Conservation (phyloP, 371 early-diverging fungal species). For the Rhizomucor pusillus region DNA sequence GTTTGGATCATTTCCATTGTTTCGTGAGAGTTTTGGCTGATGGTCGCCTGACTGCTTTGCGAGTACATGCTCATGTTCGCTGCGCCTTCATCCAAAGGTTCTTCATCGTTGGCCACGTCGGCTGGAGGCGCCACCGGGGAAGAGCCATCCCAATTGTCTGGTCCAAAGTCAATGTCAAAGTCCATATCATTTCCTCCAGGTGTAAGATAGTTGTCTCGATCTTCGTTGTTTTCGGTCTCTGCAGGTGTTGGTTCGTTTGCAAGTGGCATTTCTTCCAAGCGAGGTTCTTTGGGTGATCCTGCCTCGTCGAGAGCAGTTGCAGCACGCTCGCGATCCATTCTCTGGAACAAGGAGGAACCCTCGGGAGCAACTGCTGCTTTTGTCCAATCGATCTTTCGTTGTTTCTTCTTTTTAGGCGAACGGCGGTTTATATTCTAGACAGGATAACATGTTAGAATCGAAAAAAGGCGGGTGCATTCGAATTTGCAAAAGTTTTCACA, state of each 20-base stretch:
- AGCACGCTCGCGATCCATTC: too few relatives aligned
- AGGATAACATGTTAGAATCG: neutral
- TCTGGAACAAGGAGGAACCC: neutral
- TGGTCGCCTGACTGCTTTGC: slow-evolving; percentile 19
- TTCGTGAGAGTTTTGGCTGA: slow-evolving; percentile 24
- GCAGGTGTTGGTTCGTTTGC: too few relatives aligned
- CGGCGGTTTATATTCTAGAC: slow-evolving; percentile 6
- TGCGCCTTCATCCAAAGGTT: neutral
- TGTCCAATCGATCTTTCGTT: slow-evolving; percentile 1
- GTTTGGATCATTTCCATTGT: slow-evolving; percentile 25
- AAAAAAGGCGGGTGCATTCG: too few relatives aligned
- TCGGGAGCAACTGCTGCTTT: neutral
- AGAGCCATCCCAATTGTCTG: neutral
- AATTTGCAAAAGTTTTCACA: too few relatives aligned
- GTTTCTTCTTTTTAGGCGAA: neutral
- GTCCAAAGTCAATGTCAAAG: slow-evolving; percentile 7
- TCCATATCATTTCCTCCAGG: slow-evolving; percentile 1
- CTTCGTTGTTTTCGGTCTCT: too few relatives aligned
- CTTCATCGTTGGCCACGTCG: neutral
- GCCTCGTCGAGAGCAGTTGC: too few relatives aligned
- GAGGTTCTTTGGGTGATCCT: too few relatives aligned
- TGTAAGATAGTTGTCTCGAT: neutral
- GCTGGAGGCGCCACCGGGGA: neutral
- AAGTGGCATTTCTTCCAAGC: too few relatives aligned
- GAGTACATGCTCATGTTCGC: neutral